A percentile compares a stretch with the other conserved stretches of the same genome.
phyloP scores from a whole-genome alignment of 2,329 filamentous ascomycete species.

The Verticillium dahliae region DNA sequence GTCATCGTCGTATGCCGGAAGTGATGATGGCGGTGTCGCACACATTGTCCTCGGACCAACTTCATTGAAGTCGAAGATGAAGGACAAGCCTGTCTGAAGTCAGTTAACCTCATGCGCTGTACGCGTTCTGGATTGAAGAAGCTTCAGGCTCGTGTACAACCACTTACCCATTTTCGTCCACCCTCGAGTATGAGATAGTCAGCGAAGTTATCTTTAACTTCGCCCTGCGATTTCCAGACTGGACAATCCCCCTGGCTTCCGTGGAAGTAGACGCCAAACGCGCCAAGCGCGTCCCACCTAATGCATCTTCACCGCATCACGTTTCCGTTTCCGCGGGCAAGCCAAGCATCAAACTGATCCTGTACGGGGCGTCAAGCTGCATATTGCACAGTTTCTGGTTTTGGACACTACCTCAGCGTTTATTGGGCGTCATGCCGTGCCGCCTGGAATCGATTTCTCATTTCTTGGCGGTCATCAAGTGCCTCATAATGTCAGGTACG shows the following conservation, averaged over 20 bases:
- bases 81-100: slow-evolving; percentile 16
- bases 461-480: too few relatives aligned
- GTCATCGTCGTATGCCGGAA: slow-evolving; percentile 20
- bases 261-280: neutral
- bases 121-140: too few relatives aligned
- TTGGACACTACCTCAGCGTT: neutral
- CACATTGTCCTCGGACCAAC: slow-evolving; percentile 40
- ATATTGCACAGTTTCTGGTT: slow-evolving; percentile 34
- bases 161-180: slow-evolving; percentile 30
- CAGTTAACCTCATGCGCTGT: neutral
- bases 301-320: neutral
- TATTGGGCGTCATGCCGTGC: too few relatives aligned
- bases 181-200: slow-evolving; percentile 17
- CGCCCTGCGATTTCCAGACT: slow-evolving; percentile 15
- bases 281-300: neutral
- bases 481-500: too few relatives aligned
- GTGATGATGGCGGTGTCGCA: slow-evolving; percentile 31
- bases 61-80: slow-evolving; percentile 23
- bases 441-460: too few relatives aligned
- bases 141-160: slow-evolving; percentile 31
- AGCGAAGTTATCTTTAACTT: slow-evolving; percentile 16
- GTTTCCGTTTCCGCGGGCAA: slow-evolving; percentile 3
- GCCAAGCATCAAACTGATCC: slow-evolving; percentile 26
- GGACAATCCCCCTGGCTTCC: slow-evolving; percentile 3
- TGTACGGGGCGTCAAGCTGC: slow-evolving; percentile 40